phyloP scores from a whole-genome alignment of 2,329 filamentous ascomycete species.

The Nakataea oryzae region DNA sequence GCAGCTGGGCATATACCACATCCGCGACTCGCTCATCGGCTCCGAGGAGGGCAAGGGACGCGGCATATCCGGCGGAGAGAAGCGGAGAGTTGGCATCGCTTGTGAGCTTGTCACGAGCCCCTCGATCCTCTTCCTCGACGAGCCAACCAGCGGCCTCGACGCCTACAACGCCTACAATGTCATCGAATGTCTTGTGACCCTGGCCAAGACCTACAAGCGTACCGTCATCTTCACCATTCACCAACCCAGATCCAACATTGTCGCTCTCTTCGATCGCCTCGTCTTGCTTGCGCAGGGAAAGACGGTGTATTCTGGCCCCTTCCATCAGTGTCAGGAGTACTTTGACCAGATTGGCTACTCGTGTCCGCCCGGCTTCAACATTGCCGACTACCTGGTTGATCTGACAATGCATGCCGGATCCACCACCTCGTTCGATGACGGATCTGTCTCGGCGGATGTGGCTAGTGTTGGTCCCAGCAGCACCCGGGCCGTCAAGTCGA shows the following conservation, averaged over 20 bases:
- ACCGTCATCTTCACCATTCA: slow-evolving; percentile 98
- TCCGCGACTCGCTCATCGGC: slow-evolving; percentile 89
- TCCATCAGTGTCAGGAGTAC: slow-evolving; percentile 78
- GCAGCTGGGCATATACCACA: slow-evolving; percentile 88
- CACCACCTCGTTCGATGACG: slow-evolving; percentile 48
- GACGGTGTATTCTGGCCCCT: slow-evolving; percentile 88
- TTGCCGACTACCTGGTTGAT: slow-evolving; percentile 95
- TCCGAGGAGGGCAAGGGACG: slow-evolving; percentile 91
- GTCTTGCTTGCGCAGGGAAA: slow-evolving; percentile 81
- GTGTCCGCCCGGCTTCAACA: slow-evolving; percentile 95
- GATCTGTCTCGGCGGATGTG: slow-evolving; percentile 40
- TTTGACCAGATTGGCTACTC: slow-evolving; percentile 88
- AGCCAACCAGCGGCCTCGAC: slow-evolving; percentile 91
- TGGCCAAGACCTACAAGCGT: slow-evolving; percentile 93
- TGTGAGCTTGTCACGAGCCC: slow-evolving; percentile 97
- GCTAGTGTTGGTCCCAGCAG: slow-evolving; percentile 73
- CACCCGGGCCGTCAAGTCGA: slow-evolving; percentile 79
- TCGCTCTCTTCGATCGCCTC: slow-evolving; percentile 91
- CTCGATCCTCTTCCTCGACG: slow-evolving; percentile 92
- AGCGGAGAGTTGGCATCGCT: slow-evolving; percentile 89
- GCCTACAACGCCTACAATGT: slow-evolving; percentile 98
- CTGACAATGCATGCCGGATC: slow-evolving; percentile 89
- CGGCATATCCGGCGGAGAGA: slow-evolving; percentile 94
- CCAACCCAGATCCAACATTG: slow-evolving; percentile 95
- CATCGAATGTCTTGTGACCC: slow-evolving; percentile 84